Evolutionary conservation across 768 basidiomycete species (phyloP).

Genomic region (Coprinopsis sp.): DNA sequence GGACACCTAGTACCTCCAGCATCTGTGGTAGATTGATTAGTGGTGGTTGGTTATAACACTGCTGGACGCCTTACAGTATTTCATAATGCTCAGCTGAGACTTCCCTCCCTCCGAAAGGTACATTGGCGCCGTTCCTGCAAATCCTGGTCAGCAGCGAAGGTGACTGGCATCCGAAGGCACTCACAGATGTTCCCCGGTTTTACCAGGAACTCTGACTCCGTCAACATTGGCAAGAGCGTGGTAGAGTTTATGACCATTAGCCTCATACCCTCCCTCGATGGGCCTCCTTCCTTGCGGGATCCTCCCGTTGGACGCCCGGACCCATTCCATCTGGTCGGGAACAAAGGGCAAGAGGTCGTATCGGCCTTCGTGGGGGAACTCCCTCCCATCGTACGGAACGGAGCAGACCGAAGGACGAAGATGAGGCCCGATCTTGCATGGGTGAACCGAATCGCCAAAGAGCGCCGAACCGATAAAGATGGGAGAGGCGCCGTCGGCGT

Average conservation of each 20-base stretch:
- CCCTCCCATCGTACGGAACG: constrained; percentile 62
- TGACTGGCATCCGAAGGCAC: constrained; percentile 16
- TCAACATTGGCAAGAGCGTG: constrained; percentile 56
- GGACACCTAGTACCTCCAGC: constrained; percentile 29
- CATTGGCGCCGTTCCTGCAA: constrained; percentile 36
- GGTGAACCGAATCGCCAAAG: constrained; percentile 64
- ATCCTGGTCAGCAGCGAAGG: background rate
- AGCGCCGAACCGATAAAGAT: constrained; percentile 74
- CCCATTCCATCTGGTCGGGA: constrained; percentile 68
- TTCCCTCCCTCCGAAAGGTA: constrained; percentile 45
- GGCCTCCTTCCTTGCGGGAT: constrained; percentile 55
- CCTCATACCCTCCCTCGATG: constrained; percentile 74
- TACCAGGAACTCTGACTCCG: constrained; percentile 63
- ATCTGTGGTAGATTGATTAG: constrained; percentile 21
- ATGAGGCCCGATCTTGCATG: constrained; percentile 72
- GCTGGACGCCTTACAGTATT: constrained; percentile 38
- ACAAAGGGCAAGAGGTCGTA: constrained; percentile 75
- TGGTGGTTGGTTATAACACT: background rate
- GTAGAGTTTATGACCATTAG: constrained; percentile 58
- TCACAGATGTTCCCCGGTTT: constrained; percentile 67
- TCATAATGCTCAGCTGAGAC: constrained; percentile 38
- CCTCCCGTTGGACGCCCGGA: constrained; percentile 53
- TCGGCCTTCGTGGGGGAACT: constrained; percentile 57
- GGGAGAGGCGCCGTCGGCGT: constrained; percentile 53
- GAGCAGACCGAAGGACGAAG: constrained; percentile 46